Percentiles rank a stretch among this genome's conserved stretches.
phyloP scores from a whole-genome alignment of 495 filamentous ascomycete species.

The Xylaria nigripes region DNA sequence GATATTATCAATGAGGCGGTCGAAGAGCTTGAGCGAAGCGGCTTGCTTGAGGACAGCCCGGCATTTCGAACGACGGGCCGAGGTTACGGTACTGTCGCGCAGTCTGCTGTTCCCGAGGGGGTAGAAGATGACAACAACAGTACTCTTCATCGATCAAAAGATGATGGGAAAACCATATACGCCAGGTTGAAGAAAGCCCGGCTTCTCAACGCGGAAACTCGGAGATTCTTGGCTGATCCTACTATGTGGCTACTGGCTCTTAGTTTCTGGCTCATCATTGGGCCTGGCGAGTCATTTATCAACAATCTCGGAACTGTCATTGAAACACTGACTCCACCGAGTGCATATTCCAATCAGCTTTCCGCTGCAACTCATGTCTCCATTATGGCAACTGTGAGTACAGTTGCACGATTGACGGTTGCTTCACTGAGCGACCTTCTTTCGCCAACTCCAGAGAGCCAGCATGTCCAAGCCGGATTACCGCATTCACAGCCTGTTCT shows the following conservation, averaged over 20 bases:
- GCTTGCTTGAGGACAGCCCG: conserved; percentile 56
- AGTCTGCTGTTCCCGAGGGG: conserved; percentile 26
- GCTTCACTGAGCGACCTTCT: conserved; percentile 82
- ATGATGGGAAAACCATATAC: conserved; percentile 48
- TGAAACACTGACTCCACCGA: conserved; percentile 66
- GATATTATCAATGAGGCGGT: conserved; percentile 82
- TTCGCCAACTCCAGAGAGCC: conserved; percentile 53
- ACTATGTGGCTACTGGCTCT: conserved; percentile 93
- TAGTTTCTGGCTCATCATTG: conserved; percentile 89
- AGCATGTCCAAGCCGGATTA: conserved; percentile 32
- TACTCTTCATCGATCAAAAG: conserved; percentile 26
- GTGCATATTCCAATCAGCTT: conserved; percentile 41
- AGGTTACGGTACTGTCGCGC: conserved; percentile 32
- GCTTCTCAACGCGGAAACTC: conserved; percentile 81
- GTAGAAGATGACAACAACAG: conserved; percentile 18
- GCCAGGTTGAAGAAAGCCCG: conserved; percentile 69
- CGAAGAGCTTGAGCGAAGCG: conserved; percentile 75
- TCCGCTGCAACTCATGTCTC: conserved; percentile 84
- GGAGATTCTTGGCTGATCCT: conserved; percentile 69
- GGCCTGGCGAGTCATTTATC: conserved; percentile 91
- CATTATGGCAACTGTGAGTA: conserved; percentile 82
- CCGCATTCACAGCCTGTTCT: conserved; percentile 26
- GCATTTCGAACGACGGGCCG: conserved; percentile 29
- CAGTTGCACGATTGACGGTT: conserved; percentile 74
- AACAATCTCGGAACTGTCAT: conserved; percentile 96